These are phyloP conservation scores for Torulaspora quercuum DNA, from an alignment of 805 yeast species.

Conservation along the genomic window DNA sequence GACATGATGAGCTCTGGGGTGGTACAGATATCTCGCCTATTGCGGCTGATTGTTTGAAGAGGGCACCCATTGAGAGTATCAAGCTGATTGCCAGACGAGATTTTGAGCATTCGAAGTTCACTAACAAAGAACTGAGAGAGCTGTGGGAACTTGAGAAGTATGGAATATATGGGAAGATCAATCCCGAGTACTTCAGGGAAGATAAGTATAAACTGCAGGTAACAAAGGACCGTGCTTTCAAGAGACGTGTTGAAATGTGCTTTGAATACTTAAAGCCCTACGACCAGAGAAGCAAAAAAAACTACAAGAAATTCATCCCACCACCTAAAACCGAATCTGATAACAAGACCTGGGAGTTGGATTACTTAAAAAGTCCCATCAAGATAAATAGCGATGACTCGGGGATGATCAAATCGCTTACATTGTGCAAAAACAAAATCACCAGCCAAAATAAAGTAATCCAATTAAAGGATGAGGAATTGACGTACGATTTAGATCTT, in stretches of 20 bases:
- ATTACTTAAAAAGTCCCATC: constrained; percentile 65
- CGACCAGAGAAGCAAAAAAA: constrained; percentile 31
- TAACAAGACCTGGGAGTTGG: constrained; percentile 56
- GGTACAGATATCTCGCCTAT: constrained; percentile 67
- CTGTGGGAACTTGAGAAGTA: constrained; percentile 56
- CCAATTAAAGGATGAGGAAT: constrained; percentile 25
- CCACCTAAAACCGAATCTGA: constrained; percentile 13
- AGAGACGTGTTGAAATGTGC: constrained; percentile 62
- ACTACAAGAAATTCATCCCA: constrained; percentile 25
- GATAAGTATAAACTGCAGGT: constrained; percentile 27
- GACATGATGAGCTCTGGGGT: constrained; percentile 51
- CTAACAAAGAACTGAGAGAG: constrained; percentile 89
- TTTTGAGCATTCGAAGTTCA: constrained; percentile 77
- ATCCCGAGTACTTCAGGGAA: constrained; percentile 35
- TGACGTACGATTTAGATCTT: constrained; percentile 50
- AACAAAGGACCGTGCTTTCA: constrained; percentile 49
- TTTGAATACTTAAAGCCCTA: constrained; percentile 46
- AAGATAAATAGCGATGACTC: constrained; percentile 42
- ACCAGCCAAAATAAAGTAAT: constrained; percentile 27
- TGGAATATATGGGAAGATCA: constrained; percentile 50
- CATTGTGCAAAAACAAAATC: constrained; percentile 20
- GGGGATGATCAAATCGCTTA: constrained; percentile 37
- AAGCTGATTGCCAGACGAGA: constrained; percentile 85
- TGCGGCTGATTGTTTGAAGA: constrained; percentile 54
- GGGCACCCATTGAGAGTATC: constrained; percentile 58